Evolutionary conservation across 2,329 filamentous ascomycete genomes (phyloP).

Genomic region (Westerdykella sp.): DNA sequence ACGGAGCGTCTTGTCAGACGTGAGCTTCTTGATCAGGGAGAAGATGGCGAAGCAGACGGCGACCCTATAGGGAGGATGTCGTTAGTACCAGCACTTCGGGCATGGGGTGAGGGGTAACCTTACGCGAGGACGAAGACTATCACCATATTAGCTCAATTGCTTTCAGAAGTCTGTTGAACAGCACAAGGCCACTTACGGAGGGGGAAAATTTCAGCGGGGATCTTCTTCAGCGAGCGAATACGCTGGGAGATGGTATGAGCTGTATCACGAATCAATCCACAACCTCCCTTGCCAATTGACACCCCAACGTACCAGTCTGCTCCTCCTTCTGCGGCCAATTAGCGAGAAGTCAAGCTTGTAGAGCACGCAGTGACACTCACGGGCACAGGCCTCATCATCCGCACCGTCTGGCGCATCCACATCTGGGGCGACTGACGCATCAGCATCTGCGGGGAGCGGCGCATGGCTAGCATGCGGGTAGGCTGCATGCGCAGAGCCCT

Average conservation of each 20-base stretch:
- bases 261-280: constrained; percentile 38
- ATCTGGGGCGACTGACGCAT: constrained; percentile 44
- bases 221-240: constrained; percentile 78
- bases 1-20: constrained; percentile 86
- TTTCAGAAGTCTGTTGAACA: neutral
- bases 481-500: constrained; percentile 35
- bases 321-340: constrained; percentile 53
- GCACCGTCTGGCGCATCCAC: constrained; percentile 22
- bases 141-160: constrained; percentile 14
- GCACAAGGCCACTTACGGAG: constrained; percentile 61
- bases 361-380: constrained; percentile 48
- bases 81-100: constrained; percentile 2
- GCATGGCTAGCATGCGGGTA: constrained; percentile 36
- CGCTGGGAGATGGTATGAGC: constrained; percentile 97
- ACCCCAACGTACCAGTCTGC: constrained; percentile 51
- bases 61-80: constrained; percentile 41
- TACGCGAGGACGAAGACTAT: constrained; percentile 81
- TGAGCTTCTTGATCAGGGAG: constrained; percentile 75
- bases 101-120: constrained; percentile 30
- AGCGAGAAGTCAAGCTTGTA: constrained; percentile 25
- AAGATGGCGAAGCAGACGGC: constrained; percentile 74
- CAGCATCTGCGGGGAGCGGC: constrained; percentile 31
- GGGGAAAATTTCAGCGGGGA: constrained; percentile 90
- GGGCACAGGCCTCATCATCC: constrained; percentile 56
- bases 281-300: no score